Percentiles rank a stretch among this genome's conserved stretches.
Evolutionary conservation across 2,329 filamentous ascomycete species (phyloP).

Genomic region (Calcarisporium arbuscula): DNA sequence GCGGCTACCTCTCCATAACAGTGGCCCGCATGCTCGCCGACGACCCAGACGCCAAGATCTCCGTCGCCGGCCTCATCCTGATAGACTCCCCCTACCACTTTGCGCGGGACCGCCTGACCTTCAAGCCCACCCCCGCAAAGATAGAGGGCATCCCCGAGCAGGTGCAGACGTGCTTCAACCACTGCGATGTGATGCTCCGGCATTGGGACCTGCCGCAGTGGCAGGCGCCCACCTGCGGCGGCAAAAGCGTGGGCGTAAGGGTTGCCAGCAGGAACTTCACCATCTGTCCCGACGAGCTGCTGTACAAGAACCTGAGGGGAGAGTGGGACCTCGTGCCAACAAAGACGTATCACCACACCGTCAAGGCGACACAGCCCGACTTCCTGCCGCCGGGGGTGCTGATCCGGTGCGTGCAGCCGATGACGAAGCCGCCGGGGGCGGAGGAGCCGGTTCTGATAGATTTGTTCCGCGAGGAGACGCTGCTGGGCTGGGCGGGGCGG

Average conservation of each 20-base stretch:
- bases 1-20: conserved; percentile 19
- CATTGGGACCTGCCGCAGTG: conserved; percentile 21
- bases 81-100: conserved; percentile 23
- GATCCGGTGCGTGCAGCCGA: conserved; percentile 13
- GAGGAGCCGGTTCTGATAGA: conserved; percentile 16
- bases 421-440: conserved; percentile 6
- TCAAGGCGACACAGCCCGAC: conserved; percentile 3
- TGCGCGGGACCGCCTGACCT: conserved; percentile 12
- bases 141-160: conserved; percentile 16
- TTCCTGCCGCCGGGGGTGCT: conserved; percentile 18
- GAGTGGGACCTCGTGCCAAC: conserved; percentile 12
- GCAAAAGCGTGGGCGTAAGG: conserved; percentile 8
- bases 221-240: conserved; percentile 11
- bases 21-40: conserved; percentile 19
- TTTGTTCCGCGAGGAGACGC: conserved; percentile 16
- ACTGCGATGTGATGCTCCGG: conserved; percentile 23
- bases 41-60: conserved; percentile 14
- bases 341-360: conserved; percentile 4
- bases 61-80: conserved; percentile 19
- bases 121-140: conserved; percentile 11
- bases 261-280: conserved; percentile 12
- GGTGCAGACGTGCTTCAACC: conserved; percentile 21
- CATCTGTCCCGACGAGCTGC: conserved; percentile 11
- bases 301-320: conserved; percentile 15
- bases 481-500: conserved; percentile 22